phyloP scores from a whole-genome alignment of 331 rosid species.

The Malus hybrid region DNA sequence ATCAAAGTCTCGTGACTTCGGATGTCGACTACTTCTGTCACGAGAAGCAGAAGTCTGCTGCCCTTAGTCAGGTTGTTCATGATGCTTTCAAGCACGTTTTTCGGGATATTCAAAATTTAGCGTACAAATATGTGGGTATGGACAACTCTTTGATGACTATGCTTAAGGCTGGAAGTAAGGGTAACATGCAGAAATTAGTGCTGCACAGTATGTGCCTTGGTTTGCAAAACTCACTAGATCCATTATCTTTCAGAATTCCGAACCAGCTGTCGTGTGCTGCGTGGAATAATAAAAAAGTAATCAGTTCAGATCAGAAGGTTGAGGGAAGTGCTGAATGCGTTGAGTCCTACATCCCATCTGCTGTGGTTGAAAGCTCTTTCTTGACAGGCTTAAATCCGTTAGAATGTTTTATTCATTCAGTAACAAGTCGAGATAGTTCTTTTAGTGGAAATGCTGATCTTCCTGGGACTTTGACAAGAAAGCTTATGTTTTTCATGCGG shows the following conservation, averaged over 20 bases:
- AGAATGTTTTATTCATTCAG: slow-evolving; percentile 93
- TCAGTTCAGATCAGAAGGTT: slow-evolving; percentile 25
- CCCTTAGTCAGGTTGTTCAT: slow-evolving; percentile 69
- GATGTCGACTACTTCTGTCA: slow-evolving; percentile 41
- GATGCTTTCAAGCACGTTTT: slow-evolving; percentile 80
- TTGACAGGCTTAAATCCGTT: slow-evolving; percentile 84
- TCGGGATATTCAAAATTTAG: slow-evolving; percentile 68
- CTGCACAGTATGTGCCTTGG: slow-evolving; percentile 96
- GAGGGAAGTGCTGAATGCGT: slow-evolving; percentile 28
- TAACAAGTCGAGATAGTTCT: slow-evolving; percentile 74
- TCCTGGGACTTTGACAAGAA: slow-evolving; percentile 84
- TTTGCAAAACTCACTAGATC: slow-evolving; percentile 79
- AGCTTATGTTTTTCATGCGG: slow-evolving; percentile 87
- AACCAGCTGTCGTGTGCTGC: slow-evolving; percentile 66
- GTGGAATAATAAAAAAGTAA: slow-evolving; percentile 65
- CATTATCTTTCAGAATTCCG: slow-evolving; percentile 62
- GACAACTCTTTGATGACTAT: slow-evolving; percentile 63
- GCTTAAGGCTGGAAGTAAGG: slow-evolving; percentile 97
- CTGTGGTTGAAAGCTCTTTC: slow-evolving; percentile 76
- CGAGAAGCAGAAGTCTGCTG: slow-evolving; percentile 68
- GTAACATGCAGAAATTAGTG: slow-evolving; percentile 70
- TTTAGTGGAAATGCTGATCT: slow-evolving; percentile 93
- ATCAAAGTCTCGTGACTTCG: slow-evolving; percentile 20
- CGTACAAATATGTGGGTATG: slow-evolving; percentile 47
- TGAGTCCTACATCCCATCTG: slow-evolving; percentile 70